Base-by-base conservation (phyloP, 257 asterid species). In the Plantago ovata region DNA sequence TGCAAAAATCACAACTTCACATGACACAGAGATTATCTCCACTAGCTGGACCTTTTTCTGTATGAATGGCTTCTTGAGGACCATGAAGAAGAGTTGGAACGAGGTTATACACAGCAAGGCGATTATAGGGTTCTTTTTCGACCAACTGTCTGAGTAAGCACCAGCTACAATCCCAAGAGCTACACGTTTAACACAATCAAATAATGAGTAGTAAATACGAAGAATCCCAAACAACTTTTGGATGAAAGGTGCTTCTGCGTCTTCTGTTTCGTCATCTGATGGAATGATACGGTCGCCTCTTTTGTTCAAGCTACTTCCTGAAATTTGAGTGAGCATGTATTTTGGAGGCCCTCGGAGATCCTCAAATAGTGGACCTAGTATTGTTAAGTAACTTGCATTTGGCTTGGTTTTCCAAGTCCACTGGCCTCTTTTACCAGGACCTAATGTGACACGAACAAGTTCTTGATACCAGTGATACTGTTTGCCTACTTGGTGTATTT, bases 331-430 rank as follows among this genome's bases (percentile, higher is more conserved):
- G 61, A 92, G 81, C 98, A 92, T 92, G 76, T 92, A 92, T 65
- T 92, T 85, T 12, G 96, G 98, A 0, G 98, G 98, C 52, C 98
- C 98, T 66, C 98, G 70, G 7, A 88, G 86, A 65, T 92, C 98
- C 75, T 88, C 98, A 12, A 88, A 92, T n/a, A 92, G 56, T 9
- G 98, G 95, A 1, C 98, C 96, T 9, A 92, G 47, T 49, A 78
- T 79, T 49, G 82, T 75, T 50, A 82, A 65, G 64, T 67, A 72
- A 22, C 49, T 62, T 1, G 93, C 72, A 32, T 61, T 68, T 0
- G 79, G 72, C 9, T 74, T 60, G 67, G 78, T 82, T 49, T 76
- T 88, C 98, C 98, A 92, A 39, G 96, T 80, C 98, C 98, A 92
- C 46, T 88, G 98, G 67, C 98, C 98, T 77, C 94, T 63, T 75